Evolutionary conservation across 805 yeast species (phyloP).

Genomic region (Saccharomycopsis selenospora): DNA sequence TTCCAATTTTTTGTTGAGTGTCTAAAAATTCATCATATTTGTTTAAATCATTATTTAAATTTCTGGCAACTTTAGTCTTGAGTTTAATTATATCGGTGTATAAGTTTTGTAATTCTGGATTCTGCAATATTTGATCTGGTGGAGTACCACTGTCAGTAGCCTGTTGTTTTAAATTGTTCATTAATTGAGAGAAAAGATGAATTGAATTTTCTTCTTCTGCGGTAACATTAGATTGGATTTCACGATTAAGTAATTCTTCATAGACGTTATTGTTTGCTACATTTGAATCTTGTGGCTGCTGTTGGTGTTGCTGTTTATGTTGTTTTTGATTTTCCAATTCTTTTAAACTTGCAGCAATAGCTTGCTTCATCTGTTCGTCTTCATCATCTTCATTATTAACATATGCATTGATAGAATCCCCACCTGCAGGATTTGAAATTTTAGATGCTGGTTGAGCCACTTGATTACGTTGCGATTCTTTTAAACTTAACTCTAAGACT

Average conservation of each 20-base stretch:
- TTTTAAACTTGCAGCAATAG: conserved; percentile 82
- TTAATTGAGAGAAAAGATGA: conserved; percentile 58
- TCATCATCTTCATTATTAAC: conserved; percentile 44
- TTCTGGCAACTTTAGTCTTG: conserved; percentile 62
- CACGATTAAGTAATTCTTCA: conserved; percentile 14
- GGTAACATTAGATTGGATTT: conserved; percentile 31
- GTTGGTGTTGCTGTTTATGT: conserved; percentile 9
- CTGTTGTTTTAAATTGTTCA: conserved; percentile 41
- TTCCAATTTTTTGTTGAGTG: conserved; percentile 70
- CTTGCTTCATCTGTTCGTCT: conserved; percentile 87
- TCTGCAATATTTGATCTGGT: conserved; percentile 30
- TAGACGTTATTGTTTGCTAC: conserved; percentile 15
- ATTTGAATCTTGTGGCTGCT: background rate
- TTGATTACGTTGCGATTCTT: conserved; percentile 37
- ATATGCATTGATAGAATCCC: conserved; percentile 8
- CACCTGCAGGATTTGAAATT: conserved; percentile 16
- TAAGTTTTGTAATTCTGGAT: conserved; percentile 47
- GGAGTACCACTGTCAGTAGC: conserved; percentile 7
- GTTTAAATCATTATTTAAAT: conserved; percentile 48
- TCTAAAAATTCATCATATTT: conserved; percentile 63
- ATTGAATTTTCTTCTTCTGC: conserved; percentile 64
- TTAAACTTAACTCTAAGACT: conserved; percentile 75
- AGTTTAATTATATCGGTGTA: conserved; percentile 52
- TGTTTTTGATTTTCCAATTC: conserved; percentile 48
- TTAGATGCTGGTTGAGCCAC: conserved; percentile 27